Evolutionary conservation across 2,329 filamentous ascomycete species (phyloP), one percentile per base, ranked within the genome.

Genomic region (Penicillium sp.): DNA sequence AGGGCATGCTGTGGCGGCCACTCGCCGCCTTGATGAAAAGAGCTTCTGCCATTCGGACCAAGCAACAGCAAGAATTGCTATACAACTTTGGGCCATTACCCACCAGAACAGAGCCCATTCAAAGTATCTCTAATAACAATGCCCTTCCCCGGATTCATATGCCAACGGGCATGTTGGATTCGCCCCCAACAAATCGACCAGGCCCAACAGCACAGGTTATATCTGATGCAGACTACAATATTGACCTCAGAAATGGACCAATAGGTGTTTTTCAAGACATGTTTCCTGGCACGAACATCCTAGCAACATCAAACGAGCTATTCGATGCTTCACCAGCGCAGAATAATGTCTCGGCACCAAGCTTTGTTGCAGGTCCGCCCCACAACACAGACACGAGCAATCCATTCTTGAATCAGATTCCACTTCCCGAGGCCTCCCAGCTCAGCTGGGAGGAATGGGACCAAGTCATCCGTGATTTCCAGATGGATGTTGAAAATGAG

Each of bases 1-100:
- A 80, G 51, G 82, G 83, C 3, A 83, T 84, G 74, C 72, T 89
- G 0, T 89, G 87, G 86, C 81, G 82, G 43, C 86, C 86, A 0
- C 74, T 89, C 47, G 76, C 80, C 27, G 86, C 83, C 61, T 74
- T 89, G 2, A 82, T 88, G 73, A 78, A 78, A 15, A 85, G 84
- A 67, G 86, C 86, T 13, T 75, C 77, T 45, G 78, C 78, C 13
- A 82, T 81, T 43, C 77, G 85, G 49, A 76, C 79, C 42, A 80
- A 79, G 55, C 84, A 85, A 54, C 67, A 71, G 46, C 67, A 69
- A 27, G 69, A 72, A 47, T 61, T 71, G 31, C 58, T 67, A 29
- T 27, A 55, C 40, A 63, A 66, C 6, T 63, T 63, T 35, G 67
- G 63, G 15, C 54, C 61, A 7, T 56, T 57, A 10, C 59, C 61